phyloP scores from a whole-genome alignment of 176 grass and related monocot genomes.

The Aegilops speltoides region DNA sequence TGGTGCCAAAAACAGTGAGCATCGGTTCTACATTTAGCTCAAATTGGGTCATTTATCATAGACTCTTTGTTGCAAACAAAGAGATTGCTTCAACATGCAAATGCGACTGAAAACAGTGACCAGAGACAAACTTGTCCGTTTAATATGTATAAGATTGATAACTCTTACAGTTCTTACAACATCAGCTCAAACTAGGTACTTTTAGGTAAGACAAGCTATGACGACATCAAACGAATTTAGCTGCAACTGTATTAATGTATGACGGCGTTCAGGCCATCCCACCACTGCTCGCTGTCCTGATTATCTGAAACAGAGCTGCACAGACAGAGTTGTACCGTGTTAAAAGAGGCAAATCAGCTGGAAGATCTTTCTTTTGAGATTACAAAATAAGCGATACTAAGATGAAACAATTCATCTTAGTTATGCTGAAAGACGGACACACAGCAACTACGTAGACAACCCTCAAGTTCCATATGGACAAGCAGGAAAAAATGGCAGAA shows the following conservation, averaged over 20 bases:
- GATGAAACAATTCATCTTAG: background rate
- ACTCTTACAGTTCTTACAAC: conserved; percentile 13
- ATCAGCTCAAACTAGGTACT: background rate
- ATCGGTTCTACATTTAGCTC: too few species aligned
- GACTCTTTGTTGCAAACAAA: background rate
- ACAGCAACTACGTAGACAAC: background rate
- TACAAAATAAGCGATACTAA: background rate
- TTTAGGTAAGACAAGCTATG: background rate
- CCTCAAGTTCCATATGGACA: background rate
- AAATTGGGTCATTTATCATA: background rate
- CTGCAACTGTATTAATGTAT: conserved; percentile 31
- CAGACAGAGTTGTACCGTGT: background rate
- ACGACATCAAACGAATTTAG: background rate
- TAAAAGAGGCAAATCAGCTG: background rate
- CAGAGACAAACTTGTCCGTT: background rate
- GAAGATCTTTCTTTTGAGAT: background rate
- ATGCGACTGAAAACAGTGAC: background rate
- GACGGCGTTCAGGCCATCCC: conserved; percentile 37
- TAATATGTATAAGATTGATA: background rate
- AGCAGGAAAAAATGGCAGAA: too few species aligned
- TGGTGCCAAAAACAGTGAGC: too few species aligned
- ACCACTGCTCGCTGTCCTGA: conserved; percentile 48
- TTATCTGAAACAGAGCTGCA: conserved; percentile 69
- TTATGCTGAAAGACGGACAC: background rate
- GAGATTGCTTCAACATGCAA: background rate